Base-by-base conservation (phyloP, 2,329 filamentous ascomycete species). In the Boeremia lycopersici region DNA sequence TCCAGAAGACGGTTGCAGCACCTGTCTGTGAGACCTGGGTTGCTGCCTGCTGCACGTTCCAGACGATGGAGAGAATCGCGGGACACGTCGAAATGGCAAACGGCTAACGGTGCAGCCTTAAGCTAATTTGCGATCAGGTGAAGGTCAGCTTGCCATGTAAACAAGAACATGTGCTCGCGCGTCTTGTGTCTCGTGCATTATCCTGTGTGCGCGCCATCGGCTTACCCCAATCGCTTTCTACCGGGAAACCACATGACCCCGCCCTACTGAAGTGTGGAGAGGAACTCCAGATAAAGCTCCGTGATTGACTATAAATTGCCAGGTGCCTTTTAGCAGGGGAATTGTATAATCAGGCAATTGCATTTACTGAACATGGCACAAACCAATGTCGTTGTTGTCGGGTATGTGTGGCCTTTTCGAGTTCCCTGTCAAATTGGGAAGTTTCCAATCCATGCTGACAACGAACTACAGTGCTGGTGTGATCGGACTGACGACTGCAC, bases 401-500 rank as follows among this genome's bases (percentile, higher is more conserved):
- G 80, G 80, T 81, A 70, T 71, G 76, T 52, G 42, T 49, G 36
- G 43, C 25, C 42, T 25, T 45, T 45, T 47, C 33, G 36, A 23
- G 15, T 56, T 33, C 36, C 33, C 34, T 38, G 12, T 31, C 39
- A 30, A 34, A 26, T 33, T 17, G 30, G 50, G 50, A 42, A 48
- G n/a, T 11, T 7, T 31, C 15, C n/a, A 34, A 36, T 29, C 41
- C 45, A 48, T 52, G 48, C 60, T 63, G 40, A 65, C 51, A 28
- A 15, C 19, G 35, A 15, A 40, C 34, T 33, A 29, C 61, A 88
- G 85, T 46, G 87, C 86, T 46, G 87, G 87, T 41, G 86, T 89
- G 6, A 80, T 84, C 29, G 86, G 86, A 25, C 79, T 89, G 47
- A 89, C 87, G 2, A 87, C 85, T 2, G 86, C 87, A 31, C 77